Evolutionary conservation across 2,329 filamentous ascomycete species (phyloP).

Genomic region (Fusarium papillatum): DNA sequence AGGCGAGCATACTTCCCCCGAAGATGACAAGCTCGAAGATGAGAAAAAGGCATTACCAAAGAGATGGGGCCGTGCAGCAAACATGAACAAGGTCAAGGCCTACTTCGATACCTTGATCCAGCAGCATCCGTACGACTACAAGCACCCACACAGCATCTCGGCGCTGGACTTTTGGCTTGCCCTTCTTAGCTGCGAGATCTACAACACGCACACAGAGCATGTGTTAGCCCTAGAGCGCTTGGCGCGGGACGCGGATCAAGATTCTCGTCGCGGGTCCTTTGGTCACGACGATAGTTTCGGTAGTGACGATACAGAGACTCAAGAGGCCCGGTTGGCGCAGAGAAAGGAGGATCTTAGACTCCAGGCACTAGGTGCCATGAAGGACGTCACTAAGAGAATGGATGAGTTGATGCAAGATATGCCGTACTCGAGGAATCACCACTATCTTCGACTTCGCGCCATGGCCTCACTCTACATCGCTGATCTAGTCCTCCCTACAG

Average conservation of each 20-base stretch:
- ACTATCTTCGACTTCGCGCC: constrained; percentile 78
- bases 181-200: constrained; percentile 86
- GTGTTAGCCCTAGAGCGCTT: constrained; percentile 55
- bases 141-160: constrained; percentile 69
- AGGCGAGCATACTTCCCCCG: constrained; percentile 50
- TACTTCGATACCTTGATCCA: constrained; percentile 87
- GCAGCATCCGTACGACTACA: constrained; percentile 79
- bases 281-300: constrained; percentile 35
- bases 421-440: constrained; percentile 77
- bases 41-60: constrained; percentile 1
- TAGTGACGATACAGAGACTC: constrained; percentile 34
- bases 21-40: constrained; percentile 9
- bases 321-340: constrained; percentile 39
- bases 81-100: constrained; percentile 58
- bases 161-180: constrained; percentile 86
- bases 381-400: constrained; percentile 76
- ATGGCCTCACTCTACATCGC: constrained; percentile 83
- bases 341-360: constrained; percentile 56
- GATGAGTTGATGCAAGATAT: constrained; percentile 77
- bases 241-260: constrained; percentile 47
- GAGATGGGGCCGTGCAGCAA: constrained; percentile 60
- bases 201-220: constrained; percentile 76
- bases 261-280: constrained; percentile 26
- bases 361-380: constrained; percentile 70
- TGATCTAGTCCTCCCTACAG: constrained; percentile 70